These are phyloP conservation scores for Eimeria brunetti DNA, from an alignment of 169 alveolate species.

Conservation along the genomic window DNA sequence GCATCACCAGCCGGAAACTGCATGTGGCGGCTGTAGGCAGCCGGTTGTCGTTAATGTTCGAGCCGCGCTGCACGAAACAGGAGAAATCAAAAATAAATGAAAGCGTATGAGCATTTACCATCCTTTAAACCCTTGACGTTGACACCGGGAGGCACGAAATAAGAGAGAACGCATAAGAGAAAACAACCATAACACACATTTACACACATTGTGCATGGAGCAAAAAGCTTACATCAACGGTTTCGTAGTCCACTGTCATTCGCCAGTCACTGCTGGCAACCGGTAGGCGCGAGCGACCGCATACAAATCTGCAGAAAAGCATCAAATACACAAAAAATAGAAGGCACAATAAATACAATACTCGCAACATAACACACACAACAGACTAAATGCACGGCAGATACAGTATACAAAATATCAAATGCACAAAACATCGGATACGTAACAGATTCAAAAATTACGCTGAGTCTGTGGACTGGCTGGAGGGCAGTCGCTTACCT, in stretches of 20 bases:
- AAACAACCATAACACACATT: not conserved
- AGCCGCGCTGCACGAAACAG: constrained; percentile 48
- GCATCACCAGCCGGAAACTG: constrained; percentile 92
- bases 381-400: not conserved
- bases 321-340: not conserved
- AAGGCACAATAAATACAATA: not conserved
- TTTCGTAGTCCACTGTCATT: constrained; percentile 90
- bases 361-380: not conserved
- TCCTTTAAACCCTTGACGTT: not conserved
- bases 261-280: constrained; percentile 92
- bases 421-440: too few species aligned
- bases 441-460: too few species aligned
- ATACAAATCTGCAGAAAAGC: constrained; percentile 86
- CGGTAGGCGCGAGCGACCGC: constrained; percentile 95
- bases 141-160: not conserved
- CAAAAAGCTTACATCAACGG: constrained; percentile 56
- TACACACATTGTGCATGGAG: not conserved
- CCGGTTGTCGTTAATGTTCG: constrained; percentile 86
- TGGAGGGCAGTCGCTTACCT: constrained; percentile 70
- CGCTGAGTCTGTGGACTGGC: not conserved
- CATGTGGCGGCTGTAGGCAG: constrained; percentile 95
- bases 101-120: not conserved
- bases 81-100: not conserved
- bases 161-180: not conserved
- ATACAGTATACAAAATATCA: not conserved